Evolutionary conservation across 2,329 filamentous ascomycete genomes (phyloP).

Genomic region (Scedosporium boydii): DNA sequence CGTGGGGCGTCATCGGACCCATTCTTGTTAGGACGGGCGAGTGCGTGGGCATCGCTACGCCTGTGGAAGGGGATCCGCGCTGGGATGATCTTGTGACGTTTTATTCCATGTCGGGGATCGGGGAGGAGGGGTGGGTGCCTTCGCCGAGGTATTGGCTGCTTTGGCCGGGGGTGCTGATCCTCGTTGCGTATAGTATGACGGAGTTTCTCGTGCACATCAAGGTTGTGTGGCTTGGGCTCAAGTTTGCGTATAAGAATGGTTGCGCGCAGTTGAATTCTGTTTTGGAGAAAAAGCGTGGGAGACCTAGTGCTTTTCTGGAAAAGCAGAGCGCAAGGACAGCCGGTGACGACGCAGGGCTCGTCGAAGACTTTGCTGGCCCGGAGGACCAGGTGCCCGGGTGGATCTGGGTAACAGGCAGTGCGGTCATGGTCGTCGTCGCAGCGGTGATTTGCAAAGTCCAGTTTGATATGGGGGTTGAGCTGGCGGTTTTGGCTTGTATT

Average conservation of each 20-base stretch:
- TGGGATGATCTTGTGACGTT: slow-evolving; percentile 23
- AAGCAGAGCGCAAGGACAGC: slow-evolving; percentile 25
- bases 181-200: slow-evolving; percentile 28
- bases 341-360: slow-evolving; percentile 15
- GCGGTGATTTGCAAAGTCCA: slow-evolving; percentile 40
- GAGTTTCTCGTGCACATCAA: slow-evolving; percentile 31
- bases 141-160: slow-evolving; percentile 33
- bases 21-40: slow-evolving; percentile 39
- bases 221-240: slow-evolving; percentile 24
- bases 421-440: slow-evolving; percentile 39
- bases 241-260: slow-evolving; percentile 22
- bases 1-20: slow-evolving; percentile 43
- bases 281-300: slow-evolving; percentile 20
- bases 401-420: slow-evolving; percentile 39
- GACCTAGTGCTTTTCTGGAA: slow-evolving; percentile 21
- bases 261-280: slow-evolving; percentile 19
- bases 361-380: slow-evolving; percentile 28
- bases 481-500: slow-evolving; percentile 44
- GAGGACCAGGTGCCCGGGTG: slow-evolving; percentile 41
- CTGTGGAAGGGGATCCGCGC: slow-evolving; percentile 11
- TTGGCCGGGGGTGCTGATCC: slow-evolving; percentile 33
- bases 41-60: slow-evolving; percentile 32
- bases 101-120: slow-evolving; percentile 19
- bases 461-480: slow-evolving; percentile 46
- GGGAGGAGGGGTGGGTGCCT: slow-evolving; percentile 18